phyloP scores from a whole-genome alignment of 1,284 basidiomycete genomes.

The Athelia sp. region DNA sequence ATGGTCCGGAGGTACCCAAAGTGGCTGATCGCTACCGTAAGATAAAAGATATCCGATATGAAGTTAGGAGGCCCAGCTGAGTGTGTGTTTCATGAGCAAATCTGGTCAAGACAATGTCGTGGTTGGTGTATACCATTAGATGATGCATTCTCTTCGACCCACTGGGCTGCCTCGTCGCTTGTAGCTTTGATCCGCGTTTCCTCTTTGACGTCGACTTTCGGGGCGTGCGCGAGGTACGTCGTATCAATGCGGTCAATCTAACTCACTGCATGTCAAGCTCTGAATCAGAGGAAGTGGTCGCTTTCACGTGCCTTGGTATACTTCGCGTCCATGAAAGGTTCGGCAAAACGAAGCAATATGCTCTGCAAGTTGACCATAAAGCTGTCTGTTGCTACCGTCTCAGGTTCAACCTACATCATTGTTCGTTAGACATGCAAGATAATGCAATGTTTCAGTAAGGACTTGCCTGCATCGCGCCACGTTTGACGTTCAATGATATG shows the following conservation, averaged over 20 bases:
- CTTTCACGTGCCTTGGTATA: conserved; percentile 71
- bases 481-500: conserved; percentile 75
- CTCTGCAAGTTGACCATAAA: conserved; percentile 92
- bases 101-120: too few species aligned
- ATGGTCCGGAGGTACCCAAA: conserved; percentile 83
- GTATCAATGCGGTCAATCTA: conserved; percentile 92
- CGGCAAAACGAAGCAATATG: conserved; percentile 83
- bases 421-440: neutral
- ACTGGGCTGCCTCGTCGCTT: conserved; percentile 75
- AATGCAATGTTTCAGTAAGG: neutral
- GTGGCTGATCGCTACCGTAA: conserved; percentile 81
- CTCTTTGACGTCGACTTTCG: conserved; percentile 72
- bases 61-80: conserved; percentile 75
- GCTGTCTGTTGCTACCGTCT: conserved; percentile 85
- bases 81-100: too few species aligned
- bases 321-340: conserved; percentile 93
- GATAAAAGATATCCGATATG: conserved; percentile 93
- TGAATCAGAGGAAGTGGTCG: neutral
- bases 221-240: conserved; percentile 71
- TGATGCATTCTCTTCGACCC: conserved; percentile 50
- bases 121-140: conserved; percentile 40
- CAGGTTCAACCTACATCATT: conserved; percentile 63
- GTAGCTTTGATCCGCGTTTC: conserved; percentile 92
- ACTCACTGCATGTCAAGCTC: conserved; percentile 2
- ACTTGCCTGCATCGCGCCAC: conserved; percentile 83